Evolutionary conservation across 2,329 filamentous ascomycete species (phyloP), one percentile per base, ranked within the genome.

Genomic region (Aureobasidium sp.): DNA sequence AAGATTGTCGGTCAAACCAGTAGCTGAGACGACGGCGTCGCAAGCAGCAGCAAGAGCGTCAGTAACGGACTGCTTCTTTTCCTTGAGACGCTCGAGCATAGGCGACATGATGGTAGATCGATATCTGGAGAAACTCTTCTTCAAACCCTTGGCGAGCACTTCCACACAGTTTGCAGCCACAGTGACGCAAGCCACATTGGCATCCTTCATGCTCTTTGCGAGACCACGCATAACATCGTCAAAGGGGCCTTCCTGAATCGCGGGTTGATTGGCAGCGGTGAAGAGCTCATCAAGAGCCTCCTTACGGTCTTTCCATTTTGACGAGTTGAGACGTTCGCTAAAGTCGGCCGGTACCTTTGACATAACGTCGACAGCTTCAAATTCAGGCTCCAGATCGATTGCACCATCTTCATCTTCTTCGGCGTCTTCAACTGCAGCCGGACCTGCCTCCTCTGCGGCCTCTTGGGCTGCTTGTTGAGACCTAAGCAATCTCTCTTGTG

Each of bases 241-340:
- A 70, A 91, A 97, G 60, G 90, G 88, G 7, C 86, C 90, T 67
- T 97, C 93, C 74, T 96, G 95, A 73, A 99, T 96, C 64, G 88
- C 84, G 15, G 93, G 91, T 44, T 95, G 87, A 68, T 96, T 95
- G 61, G 96, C 75, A 3, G 85, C 81, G 15, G 83, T 83, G 67
- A 87, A 88, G 0, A 97, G 81, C 10, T 85, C 90, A 64, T 99
- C 94, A 3, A 97, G 81, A 0, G 90, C 90, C 67, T 99, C 94
- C 75, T 99, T 99, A 64, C 94, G 83, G 67, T 99, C 95, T 72
- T 99, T 99, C 94, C 94, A 99, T 73, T 99, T 99, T 0, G 92
- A 87, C 10, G 93, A 97, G 0, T 83, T 87, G 34, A 99, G 78
- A 63, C 88, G 86, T 27, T 99, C 94, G 66, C 85, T 82, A 66